Evolutionary conservation across 441 rosid genomes (phyloP), one percentile per base, ranked within the genome.

Genomic region (Adansonia grandidieri): DNA sequence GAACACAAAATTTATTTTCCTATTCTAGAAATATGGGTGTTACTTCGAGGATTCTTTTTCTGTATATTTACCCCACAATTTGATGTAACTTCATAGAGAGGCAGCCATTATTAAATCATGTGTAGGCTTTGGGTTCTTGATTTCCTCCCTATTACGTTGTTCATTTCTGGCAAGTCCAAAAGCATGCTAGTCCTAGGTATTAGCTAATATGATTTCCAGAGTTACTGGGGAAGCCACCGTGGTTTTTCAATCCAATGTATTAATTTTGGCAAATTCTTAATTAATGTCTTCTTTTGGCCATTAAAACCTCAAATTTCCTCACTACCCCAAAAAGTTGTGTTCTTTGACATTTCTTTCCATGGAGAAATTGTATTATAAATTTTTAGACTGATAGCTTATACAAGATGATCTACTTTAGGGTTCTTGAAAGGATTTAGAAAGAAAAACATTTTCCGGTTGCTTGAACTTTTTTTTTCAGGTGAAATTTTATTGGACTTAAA

Each of bases 31-130:
- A 48, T 48, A 0, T 20, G 58, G n/a, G 57, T 9, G 17, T 47
- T 47, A 44, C n/a, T 44, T 11, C 11, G 3, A 6, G 57, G 73
- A 75, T 62, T 19, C 60, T 70, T 80, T 32, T 75, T 66, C 82
- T 70, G 63, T 10, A 51, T 44, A 62, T 10, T 69, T 53, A 71
- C 76, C 54, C 82, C n/a, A 68, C 37, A 56, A 11, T 48, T 60
- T 32, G 17, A 74, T 24, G 20, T 22, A 48, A 69, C 73, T 69
- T 48, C 9, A 14, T 63, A 10, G 19, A 63, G 11, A 32, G 11
- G 17, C 19, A 48, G 19, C 10, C 19, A 79, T 42, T 37, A 17
- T 42, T 6, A 45, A 32, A 67, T 79, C 69, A 57, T 56, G n/a
- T 15, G 78, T 56, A 14, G 13, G 82, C 78, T 48, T 66, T 66